Base-by-base conservation (phyloP, 192 early-diverging fungal species). In the Umbelopsis isabellina region DNA sequence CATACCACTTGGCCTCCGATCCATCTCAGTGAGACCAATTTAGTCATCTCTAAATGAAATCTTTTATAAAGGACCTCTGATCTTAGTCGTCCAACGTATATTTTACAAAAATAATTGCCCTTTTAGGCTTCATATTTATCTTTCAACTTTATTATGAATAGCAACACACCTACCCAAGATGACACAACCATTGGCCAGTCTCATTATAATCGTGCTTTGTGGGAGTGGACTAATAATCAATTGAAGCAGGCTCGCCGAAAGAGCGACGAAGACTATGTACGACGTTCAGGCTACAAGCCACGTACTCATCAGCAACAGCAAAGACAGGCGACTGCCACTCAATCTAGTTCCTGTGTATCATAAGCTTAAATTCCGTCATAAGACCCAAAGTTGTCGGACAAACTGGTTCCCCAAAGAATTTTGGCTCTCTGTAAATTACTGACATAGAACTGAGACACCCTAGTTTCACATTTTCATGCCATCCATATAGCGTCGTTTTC, bases 1-100 rank as follows among this genome's bases (percentile, higher is more conserved):
- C 7, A 27, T 27, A 9, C 37, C 37, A 41, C 1, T 41, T 41
- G 10, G 2, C 55, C 55, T 35, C 55, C 55, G 55, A 61, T n/a
- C 52, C 27, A 61, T 61, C 55, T 61, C 25, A 61, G 30, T 16
- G 30, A 61, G 16, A 61, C 55, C 51, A 53, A 53, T 23, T 41
- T 41, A 10, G 37, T 41, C 37, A 41, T 41, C 37, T 6, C 6
- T 30, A 2, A 30, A 41, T 41, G 7, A 41, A 41, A 41, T 30
- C 27, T 30, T 30, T 30, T 49, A 49, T 49, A 49, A 49, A 49
- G 48, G 20, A 10, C 6, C 2, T 9, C 10, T 41, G 37, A 9
- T 10, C 7, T 5, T 10, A 9, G 5, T 10, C 37, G 37, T 41
- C 6, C 37, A 9, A 5, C 37, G 37, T 5, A 4, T 30, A 30